Evolutionary conservation across 345 rosid genomes (phyloP).

Genomic region (Citrus cavaleriei): DNA sequence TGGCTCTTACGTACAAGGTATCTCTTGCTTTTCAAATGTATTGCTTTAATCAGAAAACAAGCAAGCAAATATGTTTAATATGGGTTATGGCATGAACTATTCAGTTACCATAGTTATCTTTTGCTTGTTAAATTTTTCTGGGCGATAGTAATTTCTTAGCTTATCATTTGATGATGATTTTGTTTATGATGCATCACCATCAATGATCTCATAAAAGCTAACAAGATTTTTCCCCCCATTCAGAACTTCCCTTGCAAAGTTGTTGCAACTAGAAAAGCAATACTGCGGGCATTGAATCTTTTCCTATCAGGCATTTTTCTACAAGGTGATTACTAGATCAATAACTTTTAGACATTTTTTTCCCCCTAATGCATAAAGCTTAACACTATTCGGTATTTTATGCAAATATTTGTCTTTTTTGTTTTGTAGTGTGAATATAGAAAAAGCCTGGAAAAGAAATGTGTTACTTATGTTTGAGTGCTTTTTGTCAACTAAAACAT

Average conservation of each 20-base stretch:
- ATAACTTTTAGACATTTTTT: neutral
- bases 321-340: conserved; percentile 48
- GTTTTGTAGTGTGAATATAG: neutral
- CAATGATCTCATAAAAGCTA: neutral
- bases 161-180: neutral
- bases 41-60: neutral
- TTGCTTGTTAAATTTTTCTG: neutral
- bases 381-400: neutral
- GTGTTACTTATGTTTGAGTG: neutral
- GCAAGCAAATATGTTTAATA: neutral
- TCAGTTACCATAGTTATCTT: neutral
- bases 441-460: neutral
- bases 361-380: neutral
- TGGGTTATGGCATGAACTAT: neutral
- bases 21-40: neutral
- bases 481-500: neutral
- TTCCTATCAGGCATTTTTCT: conserved; percentile 63
- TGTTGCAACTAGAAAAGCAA: conserved; percentile 66
- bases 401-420: neutral
- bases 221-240: neutral
- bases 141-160: neutral
- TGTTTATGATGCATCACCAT: neutral
- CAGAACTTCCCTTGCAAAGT: conserved; percentile 55
- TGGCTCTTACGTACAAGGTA: conserved; percentile 80
- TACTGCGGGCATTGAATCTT: conserved; percentile 54